phyloP scores from a whole-genome alignment of 192 early-diverging fungal genomes.

The Ambispora gerdemannii region DNA sequence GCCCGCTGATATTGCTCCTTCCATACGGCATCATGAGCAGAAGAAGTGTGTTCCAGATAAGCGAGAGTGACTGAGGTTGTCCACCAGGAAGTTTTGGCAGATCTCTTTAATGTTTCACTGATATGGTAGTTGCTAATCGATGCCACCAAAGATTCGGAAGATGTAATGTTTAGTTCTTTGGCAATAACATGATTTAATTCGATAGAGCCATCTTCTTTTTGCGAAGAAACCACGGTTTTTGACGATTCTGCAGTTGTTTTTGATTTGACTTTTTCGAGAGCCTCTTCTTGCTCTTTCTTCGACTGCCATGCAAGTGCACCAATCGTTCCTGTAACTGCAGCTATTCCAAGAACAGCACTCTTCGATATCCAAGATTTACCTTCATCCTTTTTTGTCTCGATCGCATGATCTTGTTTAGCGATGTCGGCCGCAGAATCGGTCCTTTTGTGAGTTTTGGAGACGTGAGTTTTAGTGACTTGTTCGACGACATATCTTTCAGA shows the following conservation, averaged over 20 bases:
- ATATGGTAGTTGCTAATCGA: not conserved
- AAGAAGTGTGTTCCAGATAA: not conserved
- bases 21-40: not conserved
- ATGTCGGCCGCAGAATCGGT: not conserved
- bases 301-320: not conserved
- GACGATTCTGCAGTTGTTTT: not conserved
- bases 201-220: constrained; percentile 1
- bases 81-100: not conserved
- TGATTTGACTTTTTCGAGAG: constrained; percentile 3
- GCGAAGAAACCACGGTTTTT: not conserved
- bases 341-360: not conserved
- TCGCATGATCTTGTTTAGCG: not conserved
- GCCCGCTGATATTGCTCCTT: not conserved
- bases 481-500: not conserved
- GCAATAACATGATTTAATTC: not conserved
- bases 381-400: not conserved
- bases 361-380: not conserved
- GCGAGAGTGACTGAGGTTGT: not conserved
- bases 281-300: not conserved
- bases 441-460: not conserved
- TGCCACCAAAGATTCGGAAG: not conserved
- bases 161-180: not conserved
- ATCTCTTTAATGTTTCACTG: not conserved
- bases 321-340: not conserved
- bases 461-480: not conserved